Conservation (phyloP, 2,329 filamentous ascomycete genomes). For the Ophiostoma sp. region DNA sequence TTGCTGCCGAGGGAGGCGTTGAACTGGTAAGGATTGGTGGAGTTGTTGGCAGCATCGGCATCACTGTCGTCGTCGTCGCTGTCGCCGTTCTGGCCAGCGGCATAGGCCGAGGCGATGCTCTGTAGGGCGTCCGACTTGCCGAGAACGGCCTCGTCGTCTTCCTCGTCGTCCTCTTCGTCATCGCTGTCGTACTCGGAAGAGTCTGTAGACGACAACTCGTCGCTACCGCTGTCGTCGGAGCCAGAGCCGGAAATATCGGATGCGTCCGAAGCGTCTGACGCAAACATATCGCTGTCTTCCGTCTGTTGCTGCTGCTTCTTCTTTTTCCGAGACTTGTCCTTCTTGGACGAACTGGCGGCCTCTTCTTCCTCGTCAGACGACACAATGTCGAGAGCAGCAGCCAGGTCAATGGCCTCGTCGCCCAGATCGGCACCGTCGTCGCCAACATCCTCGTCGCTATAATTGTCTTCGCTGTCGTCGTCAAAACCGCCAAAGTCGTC, state of each 20-base stretch:
- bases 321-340: constrained; percentile 50
- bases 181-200: constrained; percentile 15
- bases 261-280: constrained; percentile 40
- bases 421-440: constrained; percentile 56
- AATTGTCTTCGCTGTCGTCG: not conserved
- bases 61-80: constrained; percentile 49
- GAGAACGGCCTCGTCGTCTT: not conserved
- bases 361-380: constrained; percentile 55
- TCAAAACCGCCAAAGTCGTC: constrained; percentile 59
- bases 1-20: constrained; percentile 14
- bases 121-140: constrained; percentile 56
- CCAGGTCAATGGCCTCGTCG: constrained; percentile 60
- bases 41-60: constrained; percentile 42
- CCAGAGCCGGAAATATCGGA: constrained; percentile 25
- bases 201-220: constrained; percentile 46
- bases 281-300: constrained; percentile 19
- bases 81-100: constrained; percentile 51
- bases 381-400: constrained; percentile 57
- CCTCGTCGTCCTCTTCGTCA: constrained; percentile 7
- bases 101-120: constrained; percentile 68
- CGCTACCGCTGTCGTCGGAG: constrained; percentile 34
- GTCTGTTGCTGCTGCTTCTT: constrained; percentile 54
- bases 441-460: constrained; percentile 41
- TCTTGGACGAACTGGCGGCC: constrained; percentile 45
- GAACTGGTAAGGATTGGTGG: constrained; percentile 25